Evolutionary conservation across 2,329 filamentous ascomycete species (phyloP), one percentile per base, ranked within the genome.

Genomic region (Epichloe glyceriae): DNA sequence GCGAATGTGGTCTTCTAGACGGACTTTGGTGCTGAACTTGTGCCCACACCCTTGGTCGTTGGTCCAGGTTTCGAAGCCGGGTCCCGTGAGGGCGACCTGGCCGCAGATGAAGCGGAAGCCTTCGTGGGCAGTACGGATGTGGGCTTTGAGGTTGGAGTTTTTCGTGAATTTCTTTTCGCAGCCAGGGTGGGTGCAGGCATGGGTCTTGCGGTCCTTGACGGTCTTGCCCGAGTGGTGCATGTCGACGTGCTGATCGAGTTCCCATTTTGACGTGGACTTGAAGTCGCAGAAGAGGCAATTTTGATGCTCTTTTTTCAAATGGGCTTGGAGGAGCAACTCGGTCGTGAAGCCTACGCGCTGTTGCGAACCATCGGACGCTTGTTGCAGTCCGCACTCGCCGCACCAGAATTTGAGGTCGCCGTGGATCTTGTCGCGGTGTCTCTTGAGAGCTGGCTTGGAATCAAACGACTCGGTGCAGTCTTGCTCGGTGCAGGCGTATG

Each of bases 151-250:
- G 59, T 95, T 96, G n/a, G 85, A 84, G 54, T 79, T 81, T 62
- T 85, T 86, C 17, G 87, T 90, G 66, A 96, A 96, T 50, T 74
- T 79, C 61, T 86, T 87, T 50, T 70, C 73, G 64, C 90, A 96
- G 20, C 77, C 83, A 0, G 74, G 68, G 60, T 82, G 75, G 0
- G 80, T 75, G 63, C 91, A 95, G 1, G 70, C 64, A 47, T 84
- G 79, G 0, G 74, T 79, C 64, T 81, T 85, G 52, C 83, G 75
- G 49, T 85, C 79, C 52, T 80, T 74, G 8, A 84, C 67, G 6
- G 72, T 71, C 54, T 74, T 74, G 40, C 76, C 78, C 0, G 82
- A 81, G 67, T 96, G 90, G 51, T 83, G 72, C 54, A 84, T 79
- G 58, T 95, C 88, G 45, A 93, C 73, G 67, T 96, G 91, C 45